Evolutionary conservation across 2,329 filamentous ascomycete species (phyloP).

Genomic region (Hyphodiscus sp.): DNA sequence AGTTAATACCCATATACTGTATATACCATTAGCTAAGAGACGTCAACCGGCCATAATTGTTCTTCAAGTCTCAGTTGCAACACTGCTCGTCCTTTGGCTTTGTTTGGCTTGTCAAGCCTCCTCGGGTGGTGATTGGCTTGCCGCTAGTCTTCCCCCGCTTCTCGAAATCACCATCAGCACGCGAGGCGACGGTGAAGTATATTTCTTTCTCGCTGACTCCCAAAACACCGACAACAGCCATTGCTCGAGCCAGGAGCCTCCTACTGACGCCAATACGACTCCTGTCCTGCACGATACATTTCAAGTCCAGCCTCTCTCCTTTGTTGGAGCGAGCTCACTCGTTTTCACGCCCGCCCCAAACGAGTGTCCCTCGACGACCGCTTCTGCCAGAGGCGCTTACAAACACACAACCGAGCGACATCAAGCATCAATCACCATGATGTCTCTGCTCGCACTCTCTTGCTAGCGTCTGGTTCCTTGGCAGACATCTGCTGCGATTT

Average conservation of each 20-base stretch:
- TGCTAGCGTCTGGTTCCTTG: constrained; percentile 21
- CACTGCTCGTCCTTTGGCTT: background rate
- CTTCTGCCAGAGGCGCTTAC: constrained; percentile 8
- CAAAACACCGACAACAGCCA: constrained; percentile 4
- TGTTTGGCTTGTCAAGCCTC: background rate
- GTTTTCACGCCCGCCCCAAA: constrained; percentile 3
- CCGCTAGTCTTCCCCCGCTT: background rate
- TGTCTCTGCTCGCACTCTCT: constrained; percentile 17
- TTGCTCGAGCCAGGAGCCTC: background rate
- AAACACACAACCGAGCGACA: constrained; percentile 21
- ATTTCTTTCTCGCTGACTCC: background rate
- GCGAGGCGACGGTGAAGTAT: constrained; percentile 1
- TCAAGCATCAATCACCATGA: constrained; percentile 24
- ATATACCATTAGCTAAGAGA: no score
- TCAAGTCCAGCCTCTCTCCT: constrained; percentile 13
- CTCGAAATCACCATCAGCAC: background rate
- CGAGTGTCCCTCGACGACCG: constrained; percentile 1
- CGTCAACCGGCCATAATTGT: no score
- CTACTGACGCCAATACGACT: background rate
- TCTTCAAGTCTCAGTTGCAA: background rate
- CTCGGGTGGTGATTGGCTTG: background rate
- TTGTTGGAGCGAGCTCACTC: constrained; percentile 3
- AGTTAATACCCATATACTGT: no score
- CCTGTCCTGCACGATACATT: constrained; percentile 2
- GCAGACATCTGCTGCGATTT: constrained; percentile 10